Percentiles rank a stretch among this genome's conserved stretches.
These are phyloP conservation scores for Batkoa obscura DNA, from an alignment of 371 early-diverging fungal species.

Conservation along the genomic window DNA sequence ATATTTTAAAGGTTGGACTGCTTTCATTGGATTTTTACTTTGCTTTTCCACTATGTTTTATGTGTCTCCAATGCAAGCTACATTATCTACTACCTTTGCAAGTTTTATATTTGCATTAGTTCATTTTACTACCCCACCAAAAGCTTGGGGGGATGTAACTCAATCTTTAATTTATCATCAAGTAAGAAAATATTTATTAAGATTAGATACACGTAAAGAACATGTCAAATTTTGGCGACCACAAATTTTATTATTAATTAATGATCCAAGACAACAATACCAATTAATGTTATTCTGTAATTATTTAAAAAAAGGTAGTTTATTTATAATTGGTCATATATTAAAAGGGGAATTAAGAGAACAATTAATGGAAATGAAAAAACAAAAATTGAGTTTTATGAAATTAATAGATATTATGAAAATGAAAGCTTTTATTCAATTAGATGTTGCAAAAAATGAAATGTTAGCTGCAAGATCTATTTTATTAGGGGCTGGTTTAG, in stretches of 20 bases:
- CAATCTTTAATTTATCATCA: constrained; percentile 44
- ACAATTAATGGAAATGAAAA: constrained; percentile 17
- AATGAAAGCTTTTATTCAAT: constrained; percentile 38
- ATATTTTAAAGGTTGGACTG: constrained; percentile 37
- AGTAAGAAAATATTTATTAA: constrained; percentile 38
- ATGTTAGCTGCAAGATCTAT: constrained; percentile 24
- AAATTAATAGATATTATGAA: constrained; percentile 23
- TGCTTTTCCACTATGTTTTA: constrained; percentile 24
- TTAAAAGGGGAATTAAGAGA: constrained; percentile 24
- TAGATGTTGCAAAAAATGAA: constrained; percentile 21
- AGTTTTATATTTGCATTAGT: constrained; percentile 25
- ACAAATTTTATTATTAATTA: constrained; percentile 32
- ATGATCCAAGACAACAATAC: constrained; percentile 23
- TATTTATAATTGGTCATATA: constrained; percentile 35
- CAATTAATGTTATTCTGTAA: constrained; percentile 36
- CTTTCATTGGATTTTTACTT: constrained; percentile 24
- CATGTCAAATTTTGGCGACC: constrained; percentile 49
- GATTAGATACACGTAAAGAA: constrained; percentile 30
- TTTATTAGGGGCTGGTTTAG: constrained; percentile 32
- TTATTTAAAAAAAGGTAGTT: constrained; percentile 37
- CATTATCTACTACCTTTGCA: constrained; percentile 20
- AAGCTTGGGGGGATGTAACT: constrained; percentile 42
- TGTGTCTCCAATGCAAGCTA: constrained; percentile 23
- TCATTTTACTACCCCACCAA: constrained; percentile 32
- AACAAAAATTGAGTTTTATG: constrained; percentile 26